Evolutionary conservation across 345 rosid genomes (phyloP), one percentile per base, ranked within the genome.

Genomic region (Brassica rapa): DNA sequence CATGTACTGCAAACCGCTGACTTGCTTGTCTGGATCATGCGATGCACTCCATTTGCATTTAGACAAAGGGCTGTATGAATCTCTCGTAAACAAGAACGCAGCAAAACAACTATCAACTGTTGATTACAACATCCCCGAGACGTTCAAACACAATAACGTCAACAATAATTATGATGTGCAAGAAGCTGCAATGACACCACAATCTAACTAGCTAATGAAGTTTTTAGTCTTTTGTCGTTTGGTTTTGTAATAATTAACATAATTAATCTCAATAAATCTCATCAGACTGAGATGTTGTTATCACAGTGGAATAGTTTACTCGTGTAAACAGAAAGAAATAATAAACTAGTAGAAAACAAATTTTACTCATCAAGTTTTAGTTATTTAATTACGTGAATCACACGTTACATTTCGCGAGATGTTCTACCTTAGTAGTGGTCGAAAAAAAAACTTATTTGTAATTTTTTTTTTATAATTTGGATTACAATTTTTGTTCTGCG

Each of bases 121-220:
- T 53, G 74, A 35, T 15, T 61, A 15, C 59, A 73, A 11, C 49
- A 73, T 67, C 10, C 72, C 72, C 59, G 72, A 64, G 81, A 72
- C 73, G 16, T 55, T 74, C 2, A 68, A 51, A 68, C n/a, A 79
- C 16, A 73, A 32, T 5, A 29, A 29, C 10, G 71, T 14, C 33
- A 56, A 70, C 14, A 8, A 72, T 72, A 77, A 33, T 12, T 32
- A 79, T 59, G 25, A 61, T 9, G 33, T 67, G 57, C 53, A 60
- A 15, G 78, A 79, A 64, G 61, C 41, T 64, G 76, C 83, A 41
- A 75, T 80, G 75, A 30, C 83, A 80, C 80, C 83, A 63, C 9
- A 56, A 1, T 65, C 80, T 65, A 80, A 75, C 35, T 73, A 78
- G 76, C 46, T 68, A 57, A 57, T 9, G 3, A 57, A n/a, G 32